Evolutionary conservation across 345 rosid genomes (phyloP).

Genomic region (Gossypium anomalum): DNA sequence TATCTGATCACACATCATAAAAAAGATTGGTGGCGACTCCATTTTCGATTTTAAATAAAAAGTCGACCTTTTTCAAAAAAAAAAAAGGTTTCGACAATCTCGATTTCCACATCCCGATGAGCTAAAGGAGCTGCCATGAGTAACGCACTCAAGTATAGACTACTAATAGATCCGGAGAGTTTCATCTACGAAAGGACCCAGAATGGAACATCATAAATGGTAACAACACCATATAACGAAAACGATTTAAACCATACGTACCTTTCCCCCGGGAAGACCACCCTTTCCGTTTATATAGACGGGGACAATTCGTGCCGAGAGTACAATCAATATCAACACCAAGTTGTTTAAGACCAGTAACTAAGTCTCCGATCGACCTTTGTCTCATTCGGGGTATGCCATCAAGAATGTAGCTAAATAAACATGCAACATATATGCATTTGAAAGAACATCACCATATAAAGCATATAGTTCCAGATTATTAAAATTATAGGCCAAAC

Average conservation of each 20-base stretch:
- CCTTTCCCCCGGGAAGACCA: slow-evolving; percentile 98
- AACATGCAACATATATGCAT: background rate
- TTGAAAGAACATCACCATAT: slow-evolving; percentile 4
- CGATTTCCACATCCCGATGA: slow-evolving; percentile 81
- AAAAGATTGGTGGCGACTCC: too few species aligned
- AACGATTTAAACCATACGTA: slow-evolving; percentile 19
- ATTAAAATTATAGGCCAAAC: slow-evolving; percentile 27
- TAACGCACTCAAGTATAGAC: slow-evolving; percentile 89
- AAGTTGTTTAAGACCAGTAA: slow-evolving; percentile 82
- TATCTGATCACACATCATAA: too few species aligned
- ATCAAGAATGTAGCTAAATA: slow-evolving; percentile 77
- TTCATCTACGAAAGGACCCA: slow-evolving; percentile 58
- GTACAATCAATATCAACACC: slow-evolving; percentile 82
- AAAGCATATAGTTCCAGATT: background rate
- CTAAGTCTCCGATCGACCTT: slow-evolving; percentile 93
- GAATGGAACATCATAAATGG: slow-evolving; percentile 1
- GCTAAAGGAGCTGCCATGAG: slow-evolving; percentile 96
- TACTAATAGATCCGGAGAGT: slow-evolving; percentile 87
- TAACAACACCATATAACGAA: background rate
- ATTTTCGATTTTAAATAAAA: too few species aligned
- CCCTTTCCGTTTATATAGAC: slow-evolving; percentile 74
- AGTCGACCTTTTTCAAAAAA: too few species aligned
- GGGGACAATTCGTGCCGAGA: slow-evolving; percentile 78
- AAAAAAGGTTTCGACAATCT: too few species aligned
- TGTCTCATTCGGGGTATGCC: slow-evolving; percentile 96